Evolutionary conservation across 169 alveolate species (phyloP).

Genomic region (Plasmodium cynomolgi): DNA sequence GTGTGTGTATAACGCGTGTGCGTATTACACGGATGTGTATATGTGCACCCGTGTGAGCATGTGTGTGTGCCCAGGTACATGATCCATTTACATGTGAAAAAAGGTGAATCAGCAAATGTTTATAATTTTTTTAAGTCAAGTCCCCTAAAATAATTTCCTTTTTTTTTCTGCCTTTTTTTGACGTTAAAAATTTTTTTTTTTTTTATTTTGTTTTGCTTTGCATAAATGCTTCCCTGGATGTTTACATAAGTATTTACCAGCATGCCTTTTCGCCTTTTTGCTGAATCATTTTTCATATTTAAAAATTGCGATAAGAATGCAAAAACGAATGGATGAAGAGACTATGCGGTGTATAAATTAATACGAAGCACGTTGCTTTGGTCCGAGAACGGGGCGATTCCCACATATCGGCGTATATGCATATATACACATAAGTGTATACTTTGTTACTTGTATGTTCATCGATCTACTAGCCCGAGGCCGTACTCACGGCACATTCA

Average conservation of each 20-base stretch:
- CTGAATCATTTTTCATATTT: slow-evolving; percentile 4
- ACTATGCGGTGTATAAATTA: neutral
- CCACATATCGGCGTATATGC: neutral
- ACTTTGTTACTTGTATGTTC: neutral
- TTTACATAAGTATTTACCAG: neutral
- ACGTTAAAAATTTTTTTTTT: neutral
- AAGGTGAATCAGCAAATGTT: neutral
- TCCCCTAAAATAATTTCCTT: neutral
- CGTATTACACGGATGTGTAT: neutral
- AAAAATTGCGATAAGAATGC: slow-evolving; percentile 16
- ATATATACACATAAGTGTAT: neutral
- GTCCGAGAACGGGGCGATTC: neutral
- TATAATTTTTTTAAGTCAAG: slow-evolving; percentile 50
- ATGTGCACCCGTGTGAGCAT: neutral
- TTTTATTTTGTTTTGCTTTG: slow-evolving; percentile 7
- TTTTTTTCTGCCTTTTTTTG: slow-evolving; percentile 11
- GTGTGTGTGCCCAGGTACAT: neutral
- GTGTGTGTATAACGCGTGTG: neutral
- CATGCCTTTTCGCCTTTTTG: neutral
- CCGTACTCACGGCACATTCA: neutral
- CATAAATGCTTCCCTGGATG: slow-evolving; percentile 17
- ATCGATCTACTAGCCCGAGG: neutral
- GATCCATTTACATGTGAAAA: neutral
- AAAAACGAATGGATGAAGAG: neutral
- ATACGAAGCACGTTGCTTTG: neutral